These are phyloP conservation scores for Sporothrix inflata DNA, from an alignment of 2,329 filamentous ascomycete species.

Conservation along the genomic window DNA sequence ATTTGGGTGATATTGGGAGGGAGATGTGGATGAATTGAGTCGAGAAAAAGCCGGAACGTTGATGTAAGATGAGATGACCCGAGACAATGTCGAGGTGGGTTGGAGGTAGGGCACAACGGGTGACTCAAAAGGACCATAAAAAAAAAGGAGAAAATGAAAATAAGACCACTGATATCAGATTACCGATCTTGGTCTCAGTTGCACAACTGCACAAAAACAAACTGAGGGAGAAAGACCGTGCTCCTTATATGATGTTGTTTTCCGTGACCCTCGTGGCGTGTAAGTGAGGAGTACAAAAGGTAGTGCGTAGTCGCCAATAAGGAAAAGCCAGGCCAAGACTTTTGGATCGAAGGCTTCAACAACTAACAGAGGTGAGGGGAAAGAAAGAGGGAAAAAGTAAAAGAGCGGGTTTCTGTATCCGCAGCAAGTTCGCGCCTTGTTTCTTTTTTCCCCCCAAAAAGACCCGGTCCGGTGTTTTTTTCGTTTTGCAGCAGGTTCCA, in stretches of 20 bases:
- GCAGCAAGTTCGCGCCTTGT: not conserved
- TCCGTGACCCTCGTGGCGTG: not conserved
- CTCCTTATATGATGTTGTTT: conserved; percentile 11
- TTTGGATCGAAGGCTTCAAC: not conserved
- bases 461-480: not conserved
- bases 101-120: not conserved
- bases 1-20: not conserved
- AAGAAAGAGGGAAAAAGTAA: not conserved
- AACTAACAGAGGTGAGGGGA: not conserved
- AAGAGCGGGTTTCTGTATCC: not conserved
- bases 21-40: not conserved
- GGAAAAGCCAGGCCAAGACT: not conserved
- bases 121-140: not conserved
- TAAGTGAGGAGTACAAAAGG: not conserved
- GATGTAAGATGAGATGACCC: not conserved
- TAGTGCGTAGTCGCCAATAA: not conserved
- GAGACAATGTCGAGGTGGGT: not conserved
- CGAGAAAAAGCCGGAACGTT: not conserved
- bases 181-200: not conserved
- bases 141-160: not conserved
- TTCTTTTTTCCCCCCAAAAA: not conserved
- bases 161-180: not conserved
- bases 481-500: not conserved
- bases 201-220: not conserved
- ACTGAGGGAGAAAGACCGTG: not conserved